Conservation (phyloP, 1,284 basidiomycete genomes). For the Sporisorium reilianum region DNA sequence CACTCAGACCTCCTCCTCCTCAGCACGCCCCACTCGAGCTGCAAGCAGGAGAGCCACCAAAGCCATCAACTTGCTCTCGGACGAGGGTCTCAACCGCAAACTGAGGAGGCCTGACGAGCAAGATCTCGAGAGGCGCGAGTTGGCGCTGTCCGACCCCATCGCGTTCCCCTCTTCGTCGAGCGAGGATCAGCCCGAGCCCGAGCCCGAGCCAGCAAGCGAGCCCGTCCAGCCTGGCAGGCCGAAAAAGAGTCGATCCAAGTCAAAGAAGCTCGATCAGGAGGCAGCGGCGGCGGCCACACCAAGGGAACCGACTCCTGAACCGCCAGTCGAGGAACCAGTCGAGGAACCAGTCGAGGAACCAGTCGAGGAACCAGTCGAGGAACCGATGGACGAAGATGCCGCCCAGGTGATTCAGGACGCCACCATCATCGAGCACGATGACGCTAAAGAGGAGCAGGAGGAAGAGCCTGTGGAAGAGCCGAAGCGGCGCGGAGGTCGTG, state of each 20-base stretch:
- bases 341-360: constrained; percentile 15
- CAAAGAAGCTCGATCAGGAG: constrained; percentile 37
- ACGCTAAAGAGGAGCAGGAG: constrained; percentile 10
- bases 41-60: constrained; percentile 46
- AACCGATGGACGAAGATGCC: constrained; percentile 10
- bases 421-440: constrained; percentile 31
- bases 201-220: constrained; percentile 18
- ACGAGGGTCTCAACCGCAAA: constrained; percentile 39
- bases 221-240: constrained; percentile 19
- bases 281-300: neutral
- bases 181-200: constrained; percentile 9
- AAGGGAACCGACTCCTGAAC: constrained; percentile 11
- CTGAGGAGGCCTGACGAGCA: constrained; percentile 32
- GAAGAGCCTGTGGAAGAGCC: constrained; percentile 28
- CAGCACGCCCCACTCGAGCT: constrained; percentile 29
- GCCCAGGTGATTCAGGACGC: constrained; percentile 15
- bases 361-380: constrained; percentile 18
- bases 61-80: constrained; percentile 34
- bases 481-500: constrained; percentile 20
- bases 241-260: constrained; percentile 40
- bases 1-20: constrained; percentile 8
- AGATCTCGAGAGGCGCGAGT: constrained; percentile 29
- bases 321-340: constrained; percentile 10
- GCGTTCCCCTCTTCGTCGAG: constrained; percentile 22
- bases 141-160: constrained; percentile 35